Evolutionary conservation across 257 asterid species (phyloP), one percentile per base, ranked within the genome.

Genomic region (Salvia splendens): DNA sequence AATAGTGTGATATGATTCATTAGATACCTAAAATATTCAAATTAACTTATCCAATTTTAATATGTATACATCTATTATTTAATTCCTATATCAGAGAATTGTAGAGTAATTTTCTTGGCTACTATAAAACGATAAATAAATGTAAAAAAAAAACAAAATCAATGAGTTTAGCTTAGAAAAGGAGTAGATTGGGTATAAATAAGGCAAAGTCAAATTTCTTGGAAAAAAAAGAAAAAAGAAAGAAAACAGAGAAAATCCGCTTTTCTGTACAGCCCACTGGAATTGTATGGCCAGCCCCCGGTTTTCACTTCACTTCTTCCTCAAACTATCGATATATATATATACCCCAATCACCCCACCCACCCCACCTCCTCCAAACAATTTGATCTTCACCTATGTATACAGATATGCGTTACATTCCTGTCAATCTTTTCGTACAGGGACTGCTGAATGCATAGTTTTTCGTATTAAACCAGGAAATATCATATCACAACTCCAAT

Each of bases 251-350:
- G 6, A 72, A 73, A 80, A 80, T 80, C 95, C 86, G 84, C 82
- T 83, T 62, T 78, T 41, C 54, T 53, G 70, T 73, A 73, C 82
- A 79, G 95, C 95, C 87, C 95, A 84, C 24, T 64, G 93, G 86
- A 88, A 84, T 65, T 15, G 69, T 36, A 49, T 65, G 59, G 11
- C 71, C 53, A 54, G 95, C 92, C 86, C 91, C 68, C 79, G 93
- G 93, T 84, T 82, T 88, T 86, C 82, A 49, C 6, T 70, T 67
- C 76, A 38, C 47, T 68, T 49, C 62, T 8, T 63, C 17, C 65
- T 20, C 48, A 32, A 54, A 51, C 48, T 68, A 48, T 70, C 73
- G 62, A 73, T 77, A 77, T 73, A 67, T 65, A 67, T 65, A 46
- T 72, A 6, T 8, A 72, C 42, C 68, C 60, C 66, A 1, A 0